A percentile compares a stretch with the other conserved stretches of the same genome.
Evolutionary conservation across 2,329 filamentous ascomycete species (phyloP).

Genomic region (Penicillium corylophilum): DNA sequence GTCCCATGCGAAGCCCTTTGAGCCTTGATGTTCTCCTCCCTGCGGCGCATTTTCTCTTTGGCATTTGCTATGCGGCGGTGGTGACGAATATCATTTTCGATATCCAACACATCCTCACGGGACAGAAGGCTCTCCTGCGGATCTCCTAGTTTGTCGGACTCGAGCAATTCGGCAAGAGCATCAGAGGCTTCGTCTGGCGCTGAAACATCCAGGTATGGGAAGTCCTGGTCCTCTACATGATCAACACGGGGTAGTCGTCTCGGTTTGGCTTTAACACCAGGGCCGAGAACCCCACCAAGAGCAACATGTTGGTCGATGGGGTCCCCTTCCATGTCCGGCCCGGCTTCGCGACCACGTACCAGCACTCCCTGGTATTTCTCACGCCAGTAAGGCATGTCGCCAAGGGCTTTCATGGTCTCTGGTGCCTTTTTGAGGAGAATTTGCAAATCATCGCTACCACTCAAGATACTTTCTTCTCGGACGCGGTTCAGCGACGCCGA

Average conservation of each 20-base stretch:
- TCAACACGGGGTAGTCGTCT: neutral
- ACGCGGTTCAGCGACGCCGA: conserved; percentile 41
- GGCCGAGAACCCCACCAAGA: neutral
- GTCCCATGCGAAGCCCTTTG: neutral
- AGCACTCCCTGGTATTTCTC: conserved; percentile 44
- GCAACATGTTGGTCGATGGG: neutral
- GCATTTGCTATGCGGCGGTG: neutral
- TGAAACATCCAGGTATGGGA: neutral
- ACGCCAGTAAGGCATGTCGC: conserved; percentile 39
- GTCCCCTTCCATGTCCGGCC: neutral
- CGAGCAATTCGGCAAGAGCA: neutral
- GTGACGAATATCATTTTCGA: conserved; percentile 5
- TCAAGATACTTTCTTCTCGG: conserved; percentile 35
- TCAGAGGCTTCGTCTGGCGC: neutral
- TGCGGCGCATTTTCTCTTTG: neutral
- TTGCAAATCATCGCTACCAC: conserved; percentile 32
- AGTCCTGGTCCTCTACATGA: neutral
- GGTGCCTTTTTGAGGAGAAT: conserved; percentile 33
- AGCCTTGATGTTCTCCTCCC: neutral
- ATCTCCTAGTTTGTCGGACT: neutral
- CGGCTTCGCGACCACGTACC: conserved; percentile 26
- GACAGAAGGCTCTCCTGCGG: conserved; percentile 3
- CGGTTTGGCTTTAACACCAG: neutral
- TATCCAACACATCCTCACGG: conserved; percentile 7
- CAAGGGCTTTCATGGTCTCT: conserved; percentile 37